Base-by-base conservation (phyloP, 176 grass and related monocot species). In the Eleusine indica region DNA sequence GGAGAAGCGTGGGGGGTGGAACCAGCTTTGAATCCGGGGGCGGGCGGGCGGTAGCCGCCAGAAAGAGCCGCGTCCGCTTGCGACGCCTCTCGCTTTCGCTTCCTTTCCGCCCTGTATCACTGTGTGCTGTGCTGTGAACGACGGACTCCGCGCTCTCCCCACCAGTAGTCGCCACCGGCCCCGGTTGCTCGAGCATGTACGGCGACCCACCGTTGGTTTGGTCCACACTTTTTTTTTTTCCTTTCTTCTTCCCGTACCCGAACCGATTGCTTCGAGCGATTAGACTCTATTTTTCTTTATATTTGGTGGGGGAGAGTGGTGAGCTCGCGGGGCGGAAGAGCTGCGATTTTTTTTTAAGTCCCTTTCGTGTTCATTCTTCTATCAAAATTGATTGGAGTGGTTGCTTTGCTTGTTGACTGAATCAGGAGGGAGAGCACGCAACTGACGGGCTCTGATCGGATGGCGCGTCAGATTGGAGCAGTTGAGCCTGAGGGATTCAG, bases 361-460 rank as follows among this genome's bases (percentile, higher is more conserved):
- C 4, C 19, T 68, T 84, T 52, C 22, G 41, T 48, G 49, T 16
- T 65, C 46, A 9, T 6, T 63, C 16, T 29, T 63, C n/a, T 47
- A 0, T 58, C 35, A 30, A 79, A 57, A 63, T 75, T 44, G 63
- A 65, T 40, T 67, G 22, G 16, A 43, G 48, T 22, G 2, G 70
- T 74, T 63, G 48, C 53, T 71, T 73, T 63, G 47, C 52, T 75
- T 75, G 39, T 30, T 54, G 83, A n/a, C 32, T 48, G 57, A 21
- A 52, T 15, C 79, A 81, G 83, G 70, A 58, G 15, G 28, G 21
- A 56, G 42, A 4, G 66, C 48, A 6, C 41, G 67, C 40, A 2
- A 37, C 29, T 17, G 56, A 77, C 65, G 63, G 49, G 53, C 72
- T 73, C 68, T 83, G 60, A 78, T 63, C 16, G 73, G 54, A 90